These are phyloP conservation scores for Leishmania tarentolae DNA, from an alignment of 208 protist genomes.

Conservation along the genomic window DNA sequence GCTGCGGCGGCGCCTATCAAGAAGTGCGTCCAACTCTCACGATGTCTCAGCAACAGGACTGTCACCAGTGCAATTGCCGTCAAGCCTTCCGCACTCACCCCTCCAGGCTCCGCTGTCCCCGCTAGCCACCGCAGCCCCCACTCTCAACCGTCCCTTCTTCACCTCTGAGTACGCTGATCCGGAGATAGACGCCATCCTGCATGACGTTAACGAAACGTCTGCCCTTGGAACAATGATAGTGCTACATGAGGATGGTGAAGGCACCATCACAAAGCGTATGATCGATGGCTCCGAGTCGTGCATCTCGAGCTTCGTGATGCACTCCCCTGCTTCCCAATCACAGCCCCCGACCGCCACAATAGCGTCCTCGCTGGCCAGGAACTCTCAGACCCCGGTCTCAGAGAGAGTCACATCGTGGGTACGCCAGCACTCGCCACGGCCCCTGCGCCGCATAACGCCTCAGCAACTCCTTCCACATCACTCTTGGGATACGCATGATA, in stretches of 20 bases:
- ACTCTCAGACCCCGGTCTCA: not conserved
- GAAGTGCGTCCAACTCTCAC: not conserved
- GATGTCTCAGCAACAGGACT: not conserved
- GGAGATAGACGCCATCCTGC: slow-evolving; percentile 48
- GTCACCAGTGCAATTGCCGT: not conserved
- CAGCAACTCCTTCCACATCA: not conserved
- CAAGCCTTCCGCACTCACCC: slow-evolving; percentile 14
- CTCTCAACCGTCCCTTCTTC: slow-evolving; percentile 37
- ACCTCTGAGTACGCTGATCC: slow-evolving; percentile 35
- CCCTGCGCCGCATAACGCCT: not conserved
- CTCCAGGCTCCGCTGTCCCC: not conserved
- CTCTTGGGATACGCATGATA: not conserved
- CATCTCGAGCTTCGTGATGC: slow-evolving; percentile 5
- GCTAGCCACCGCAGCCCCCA: not conserved
- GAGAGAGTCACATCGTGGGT: not conserved
- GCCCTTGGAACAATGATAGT: slow-evolving; percentile 42
- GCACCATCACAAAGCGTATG: slow-evolving; percentile 35
- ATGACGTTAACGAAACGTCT: slow-evolving; percentile 35
- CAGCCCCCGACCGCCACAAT: not conserved
- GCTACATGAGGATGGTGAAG: slow-evolving; percentile 39
- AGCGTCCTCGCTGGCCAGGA: not conserved
- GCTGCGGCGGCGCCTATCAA: slow-evolving; percentile 17
- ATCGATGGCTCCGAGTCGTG: slow-evolving; percentile 27
- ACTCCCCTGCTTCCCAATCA: slow-evolving; percentile 2
- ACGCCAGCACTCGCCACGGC: not conserved